Conservation (phyloP, 2,329 filamentous ascomycete genomes). For the Trichoderma atrobrunneum region DNA sequence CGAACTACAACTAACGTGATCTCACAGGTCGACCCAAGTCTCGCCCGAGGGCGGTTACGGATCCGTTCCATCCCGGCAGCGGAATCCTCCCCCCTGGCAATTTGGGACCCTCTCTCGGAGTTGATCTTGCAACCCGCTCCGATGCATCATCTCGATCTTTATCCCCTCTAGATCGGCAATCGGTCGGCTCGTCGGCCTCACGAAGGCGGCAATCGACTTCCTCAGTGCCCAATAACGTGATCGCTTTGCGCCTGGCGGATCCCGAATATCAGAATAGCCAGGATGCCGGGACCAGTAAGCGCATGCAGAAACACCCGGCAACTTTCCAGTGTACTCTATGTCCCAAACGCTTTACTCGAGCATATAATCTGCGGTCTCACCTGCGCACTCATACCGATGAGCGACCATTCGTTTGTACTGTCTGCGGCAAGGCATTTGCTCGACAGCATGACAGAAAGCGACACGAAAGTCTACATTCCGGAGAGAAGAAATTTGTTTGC, state of each 20-base stretch:
- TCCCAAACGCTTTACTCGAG: conserved; percentile 92
- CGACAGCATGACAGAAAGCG: conserved; percentile 96
- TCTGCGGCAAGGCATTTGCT: conserved; percentile 96
- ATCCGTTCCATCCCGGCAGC: conserved; percentile 52
- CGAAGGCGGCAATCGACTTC: conserved; percentile 60
- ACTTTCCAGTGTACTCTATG: conserved; percentile 94
- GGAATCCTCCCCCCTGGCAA: conserved; percentile 39
- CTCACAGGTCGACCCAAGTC: conserved; percentile 46
- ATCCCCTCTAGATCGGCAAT: conserved; percentile 56
- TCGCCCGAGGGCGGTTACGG: conserved; percentile 56
- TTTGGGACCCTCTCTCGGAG: conserved; percentile 51
- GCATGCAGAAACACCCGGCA: conserved; percentile 95
- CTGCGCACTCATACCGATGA: conserved; percentile 96
- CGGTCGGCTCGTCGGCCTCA: conserved; percentile 35
- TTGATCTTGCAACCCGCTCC: conserved; percentile 43
- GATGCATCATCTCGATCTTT: conserved; percentile 54
- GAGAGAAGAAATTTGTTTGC: conserved; percentile 98
- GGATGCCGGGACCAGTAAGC: conserved; percentile 62
- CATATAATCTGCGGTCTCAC: conserved; percentile 95
- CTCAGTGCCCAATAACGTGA: conserved; percentile 59
- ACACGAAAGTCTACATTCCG: conserved; percentile 92
- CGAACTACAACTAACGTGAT: conserved; percentile 18
- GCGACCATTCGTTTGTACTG: conserved; percentile 92
- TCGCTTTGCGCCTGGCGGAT: conserved; percentile 89
- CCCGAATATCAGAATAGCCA: conserved; percentile 73